Percentiles rank a stretch among this genome's conserved stretches.
These are phyloP conservation scores for Aspergillus haitiensis DNA, from an alignment of 495 filamentous ascomycete species.

Conservation along the genomic window DNA sequence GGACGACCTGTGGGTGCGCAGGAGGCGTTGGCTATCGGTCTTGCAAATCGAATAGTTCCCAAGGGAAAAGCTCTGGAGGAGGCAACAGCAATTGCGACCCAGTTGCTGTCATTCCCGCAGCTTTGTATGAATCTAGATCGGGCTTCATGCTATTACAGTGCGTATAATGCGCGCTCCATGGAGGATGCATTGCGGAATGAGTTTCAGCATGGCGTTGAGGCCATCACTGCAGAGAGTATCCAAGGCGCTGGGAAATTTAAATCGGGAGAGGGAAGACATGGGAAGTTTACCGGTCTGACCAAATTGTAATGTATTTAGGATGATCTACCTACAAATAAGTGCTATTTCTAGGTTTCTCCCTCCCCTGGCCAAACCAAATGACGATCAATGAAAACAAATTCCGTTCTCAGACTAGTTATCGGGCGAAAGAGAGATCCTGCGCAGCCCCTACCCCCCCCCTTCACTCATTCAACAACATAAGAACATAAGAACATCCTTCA, in stretches of 20 bases:
- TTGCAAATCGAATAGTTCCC: slow-evolving; percentile 49
- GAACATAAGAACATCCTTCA: too few relatives aligned
- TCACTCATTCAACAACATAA: background rate
- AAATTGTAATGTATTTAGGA: background rate
- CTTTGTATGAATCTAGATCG: slow-evolving; percentile 46
- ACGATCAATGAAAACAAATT: too few relatives aligned
- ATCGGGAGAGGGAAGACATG: slow-evolving; percentile 43
- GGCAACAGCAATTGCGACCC: slow-evolving; percentile 40
- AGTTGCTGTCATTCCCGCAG: slow-evolving; percentile 47
- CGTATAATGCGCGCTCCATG: slow-evolving; percentile 43
- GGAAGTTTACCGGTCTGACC: slow-evolving; percentile 31
- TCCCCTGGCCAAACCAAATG: too few relatives aligned
- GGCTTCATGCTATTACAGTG: slow-evolving; percentile 42
- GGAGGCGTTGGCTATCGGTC: slow-evolving; percentile 49
- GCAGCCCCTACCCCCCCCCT: too few relatives aligned
- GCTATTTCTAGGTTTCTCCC: background rate
- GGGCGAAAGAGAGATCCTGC: too few relatives aligned
- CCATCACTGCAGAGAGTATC: slow-evolving; percentile 40
- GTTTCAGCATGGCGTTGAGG: slow-evolving; percentile 40
- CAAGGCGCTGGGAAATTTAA: slow-evolving; percentile 45
- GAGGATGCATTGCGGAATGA: slow-evolving; percentile 47
- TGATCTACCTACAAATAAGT: background rate
- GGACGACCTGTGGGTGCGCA: slow-evolving; percentile 44
- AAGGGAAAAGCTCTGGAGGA: slow-evolving; percentile 47
- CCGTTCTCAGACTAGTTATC: too few relatives aligned